Evolutionary conservation across 768 basidiomycete genomes (phyloP), one percentile per base, ranked within the genome.

Genomic region (Filobasidium wieringae): DNA sequence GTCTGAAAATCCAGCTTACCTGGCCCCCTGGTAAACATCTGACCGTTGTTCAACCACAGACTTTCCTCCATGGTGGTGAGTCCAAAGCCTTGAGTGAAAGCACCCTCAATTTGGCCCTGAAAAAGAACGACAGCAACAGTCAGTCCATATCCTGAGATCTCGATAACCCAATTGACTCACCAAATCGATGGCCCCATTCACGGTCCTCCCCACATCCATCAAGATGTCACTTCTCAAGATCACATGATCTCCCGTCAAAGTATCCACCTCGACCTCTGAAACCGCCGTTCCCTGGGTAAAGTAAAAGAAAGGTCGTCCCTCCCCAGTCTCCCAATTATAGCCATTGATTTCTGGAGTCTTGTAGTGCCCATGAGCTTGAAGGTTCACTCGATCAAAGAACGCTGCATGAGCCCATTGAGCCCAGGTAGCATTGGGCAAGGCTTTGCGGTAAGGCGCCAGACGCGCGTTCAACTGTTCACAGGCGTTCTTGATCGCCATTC

Each of bases 91-190:
- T 59, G 58, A 7, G 52, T 53, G 31, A 53, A 55, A 8, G 68
- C 68, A 7, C 68, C 68, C 30, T 65, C 64, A 40, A 68, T 63
- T 41, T 68, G 67, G 0, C 67, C 67, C n/a, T n/a, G n/a, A n/a
- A n/a, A n/a, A n/a, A n/a, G n/a, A n/a, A n/a, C n/a, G n/a, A n/a
- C 27, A 22, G 12, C 36, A n/a, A 39, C 36, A n/a, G 36, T 47
- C 43, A 47, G 43, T 17, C 43, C 12, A 22, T 22, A 24, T n/a
- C 11, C 9, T 9, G 12, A 47, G 43, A 9, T 9, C 22, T 11
- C 43, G 22, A 12, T 47, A 11, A 47, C 9, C n/a, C 11, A n/a
- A 47, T 26, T 9, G n/a, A 47, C 43, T n/a, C 43, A n/a, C n/a
- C 27, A 63, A 60, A 55, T 68, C 68, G 37, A 68, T 65, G 5